A percentile compares a stretch with the other conserved stretches of the same genome.
Conservation (phyloP, 306 rosid species). For the Potentilla sterilis region DNA sequence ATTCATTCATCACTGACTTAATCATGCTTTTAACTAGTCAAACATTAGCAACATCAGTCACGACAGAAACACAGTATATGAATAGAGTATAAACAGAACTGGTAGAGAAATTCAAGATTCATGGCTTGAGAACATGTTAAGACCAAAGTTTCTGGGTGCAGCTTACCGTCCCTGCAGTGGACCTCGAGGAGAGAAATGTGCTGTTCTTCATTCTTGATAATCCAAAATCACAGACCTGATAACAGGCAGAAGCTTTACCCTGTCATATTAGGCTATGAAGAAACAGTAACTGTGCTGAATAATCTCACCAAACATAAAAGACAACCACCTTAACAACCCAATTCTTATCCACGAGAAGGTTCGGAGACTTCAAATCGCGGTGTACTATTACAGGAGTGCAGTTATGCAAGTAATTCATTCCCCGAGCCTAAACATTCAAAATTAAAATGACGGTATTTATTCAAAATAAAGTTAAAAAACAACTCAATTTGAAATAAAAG, state of each 20-base stretch:
- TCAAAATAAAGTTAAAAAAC: constrained; percentile 12
- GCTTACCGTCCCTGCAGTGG: constrained; percentile 97
- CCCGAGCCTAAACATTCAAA: constrained; percentile 65
- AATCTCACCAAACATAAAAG: constrained; percentile 11
- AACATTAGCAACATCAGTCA: neutral
- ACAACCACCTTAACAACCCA: constrained; percentile 79
- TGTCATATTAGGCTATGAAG: constrained; percentile 27
- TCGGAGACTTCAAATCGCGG: constrained; percentile 95
- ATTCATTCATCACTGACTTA: neutral
- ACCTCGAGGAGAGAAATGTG: constrained; percentile 95
- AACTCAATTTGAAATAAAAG: constrained; percentile 21
- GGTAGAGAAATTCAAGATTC: neutral
- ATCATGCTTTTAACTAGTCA: neutral
- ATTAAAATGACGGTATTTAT: constrained; percentile 25
- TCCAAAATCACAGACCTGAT: constrained; percentile 95
- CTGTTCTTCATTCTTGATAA: constrained; percentile 88
- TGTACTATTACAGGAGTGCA: constrained; percentile 80
- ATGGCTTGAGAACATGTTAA: neutral
- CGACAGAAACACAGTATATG: constrained; percentile 4
- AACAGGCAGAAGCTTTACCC: constrained; percentile 18
- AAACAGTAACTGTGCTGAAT: constrained; percentile 5
- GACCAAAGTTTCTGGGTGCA: constrained; percentile 12
- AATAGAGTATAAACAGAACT: neutral
- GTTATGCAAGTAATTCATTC: constrained; percentile 94
- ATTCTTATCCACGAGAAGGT: constrained; percentile 87